Evolutionary conservation across 495 filamentous ascomycete genomes (phyloP).

Genomic region (Tuber umbilicatum): DNA sequence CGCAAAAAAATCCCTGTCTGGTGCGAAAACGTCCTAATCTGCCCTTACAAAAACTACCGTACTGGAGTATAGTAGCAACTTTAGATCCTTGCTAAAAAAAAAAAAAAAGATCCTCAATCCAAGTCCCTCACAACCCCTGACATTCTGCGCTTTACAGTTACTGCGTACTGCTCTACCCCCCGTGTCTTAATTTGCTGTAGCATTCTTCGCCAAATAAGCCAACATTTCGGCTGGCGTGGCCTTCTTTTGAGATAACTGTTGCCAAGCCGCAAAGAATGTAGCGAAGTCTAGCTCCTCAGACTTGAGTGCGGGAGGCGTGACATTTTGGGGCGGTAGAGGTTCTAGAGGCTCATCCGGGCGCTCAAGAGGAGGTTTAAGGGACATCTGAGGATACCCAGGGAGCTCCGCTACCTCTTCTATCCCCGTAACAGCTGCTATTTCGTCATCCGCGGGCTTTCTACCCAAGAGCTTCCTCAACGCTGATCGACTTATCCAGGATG

Average conservation of each 20-base stretch:
- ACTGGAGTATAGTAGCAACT: no score
- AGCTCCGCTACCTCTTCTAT: neutral
- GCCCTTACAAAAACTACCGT: neutral
- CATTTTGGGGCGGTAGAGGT: neutral
- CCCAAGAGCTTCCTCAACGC: neutral
- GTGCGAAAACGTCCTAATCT: neutral
- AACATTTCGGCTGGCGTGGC: neutral
- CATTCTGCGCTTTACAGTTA: neutral
- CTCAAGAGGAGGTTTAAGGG: neutral
- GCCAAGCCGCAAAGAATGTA: neutral
- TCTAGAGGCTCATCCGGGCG: neutral
- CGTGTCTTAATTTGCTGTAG: neutral
- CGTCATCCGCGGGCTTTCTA: neutral
- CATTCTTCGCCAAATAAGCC: neutral
- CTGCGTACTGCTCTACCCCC: neutral
- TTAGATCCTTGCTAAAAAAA: neutral
- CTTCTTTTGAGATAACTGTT: neutral
- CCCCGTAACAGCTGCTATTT: neutral
- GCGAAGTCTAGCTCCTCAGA: neutral
- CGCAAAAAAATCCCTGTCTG: neutral
- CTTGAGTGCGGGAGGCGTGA: neutral
- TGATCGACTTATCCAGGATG: neutral
- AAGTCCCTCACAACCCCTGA: neutral
- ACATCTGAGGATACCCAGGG: neutral
- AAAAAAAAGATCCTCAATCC: neutral